Percentiles rank a stretch among this genome's conserved stretches.
Conservation (phyloP, 2,329 filamentous ascomycete species). For the Fusarium subtropicale region DNA sequence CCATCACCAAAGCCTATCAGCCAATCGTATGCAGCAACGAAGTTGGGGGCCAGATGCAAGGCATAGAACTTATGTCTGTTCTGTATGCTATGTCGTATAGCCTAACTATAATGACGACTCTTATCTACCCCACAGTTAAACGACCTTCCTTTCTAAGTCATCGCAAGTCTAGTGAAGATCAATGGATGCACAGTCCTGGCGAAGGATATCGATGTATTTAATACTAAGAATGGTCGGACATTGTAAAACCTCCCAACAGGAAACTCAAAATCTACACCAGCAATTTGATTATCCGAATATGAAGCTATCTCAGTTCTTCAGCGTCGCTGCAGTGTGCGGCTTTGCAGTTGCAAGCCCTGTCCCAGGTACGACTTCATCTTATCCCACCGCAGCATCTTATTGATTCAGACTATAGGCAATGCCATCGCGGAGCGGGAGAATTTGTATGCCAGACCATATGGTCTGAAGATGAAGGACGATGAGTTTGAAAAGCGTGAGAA, state of each 20-base stretch:
- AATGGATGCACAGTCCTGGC: fast-evolving
- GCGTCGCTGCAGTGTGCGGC: background rate
- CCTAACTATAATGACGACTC: background rate
- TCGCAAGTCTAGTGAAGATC: no score
- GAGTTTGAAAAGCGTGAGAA: background rate
- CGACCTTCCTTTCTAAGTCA: constrained; percentile 3
- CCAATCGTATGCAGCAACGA: background rate
- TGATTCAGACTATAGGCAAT: background rate
- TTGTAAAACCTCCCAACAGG: fast-evolving
- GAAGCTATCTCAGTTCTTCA: background rate
- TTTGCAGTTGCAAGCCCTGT: constrained; percentile 1
- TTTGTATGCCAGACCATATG: background rate
- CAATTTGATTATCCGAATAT: background rate
- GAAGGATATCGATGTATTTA: background rate
- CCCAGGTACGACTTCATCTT: background rate
- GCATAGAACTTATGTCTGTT: background rate
- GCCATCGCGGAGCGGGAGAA: background rate
- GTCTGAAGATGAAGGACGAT: background rate
- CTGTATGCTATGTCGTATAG: background rate
- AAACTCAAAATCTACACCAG: fast-evolving
- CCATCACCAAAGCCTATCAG: background rate
- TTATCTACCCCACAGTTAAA: background rate
- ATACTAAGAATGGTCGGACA: fast-evolving
- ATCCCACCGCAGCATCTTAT: fast-evolving
- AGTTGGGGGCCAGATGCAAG: background rate